A percentile compares a stretch with the other conserved stretches of the same genome.
These are phyloP conservation scores for Funneliformis caledonium DNA, from an alignment of 371 early-diverging fungal genomes.

Conservation along the genomic window DNA sequence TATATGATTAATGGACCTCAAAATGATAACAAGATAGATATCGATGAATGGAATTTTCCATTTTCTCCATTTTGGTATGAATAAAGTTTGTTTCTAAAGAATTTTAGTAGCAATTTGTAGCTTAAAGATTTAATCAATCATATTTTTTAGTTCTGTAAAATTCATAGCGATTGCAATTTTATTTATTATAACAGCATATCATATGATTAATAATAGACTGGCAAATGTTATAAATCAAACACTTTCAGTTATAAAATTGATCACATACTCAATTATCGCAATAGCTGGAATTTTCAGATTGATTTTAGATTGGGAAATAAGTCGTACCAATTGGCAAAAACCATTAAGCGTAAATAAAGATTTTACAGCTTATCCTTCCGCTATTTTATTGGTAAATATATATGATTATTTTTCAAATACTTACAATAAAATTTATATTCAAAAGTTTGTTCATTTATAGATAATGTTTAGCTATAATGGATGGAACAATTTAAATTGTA, in stretches of 20 bases:
- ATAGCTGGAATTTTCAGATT: conserved; percentile 1
- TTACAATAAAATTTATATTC: neutral
- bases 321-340: neutral
- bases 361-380: neutral
- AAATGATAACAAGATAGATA: neutral
- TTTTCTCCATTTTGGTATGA: neutral
- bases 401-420: neutral
- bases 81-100: neutral
- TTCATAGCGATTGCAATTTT: neutral
- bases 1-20: neutral
- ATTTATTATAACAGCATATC: neutral
- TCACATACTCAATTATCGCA: neutral
- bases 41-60: neutral
- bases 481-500: conserved; percentile 16
- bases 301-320: neutral
- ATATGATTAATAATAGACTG: neutral
- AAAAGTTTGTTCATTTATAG: no score
- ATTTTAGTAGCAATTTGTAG: neutral
- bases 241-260: conserved; percentile 2
- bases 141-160: neutral
- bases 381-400: neutral
- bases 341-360: neutral
- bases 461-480: neutral
- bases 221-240: conserved; percentile 25
- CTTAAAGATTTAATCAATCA: neutral